Evolutionary conservation across 140 eudicot genomes (phyloP).

Genomic region (Cichorium intybus): DNA sequence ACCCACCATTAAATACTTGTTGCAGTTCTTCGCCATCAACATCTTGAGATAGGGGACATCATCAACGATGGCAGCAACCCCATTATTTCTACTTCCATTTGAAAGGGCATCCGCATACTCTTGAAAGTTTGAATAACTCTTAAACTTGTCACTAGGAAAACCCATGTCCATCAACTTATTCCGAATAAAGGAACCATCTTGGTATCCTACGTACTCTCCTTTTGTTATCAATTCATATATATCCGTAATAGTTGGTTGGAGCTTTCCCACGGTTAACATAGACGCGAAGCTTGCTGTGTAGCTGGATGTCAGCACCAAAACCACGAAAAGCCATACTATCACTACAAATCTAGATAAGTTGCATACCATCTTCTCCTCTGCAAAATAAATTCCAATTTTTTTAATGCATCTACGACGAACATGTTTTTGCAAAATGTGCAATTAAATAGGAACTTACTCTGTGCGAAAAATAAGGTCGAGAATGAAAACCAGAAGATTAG

Average conservation of each 20-base stretch:
- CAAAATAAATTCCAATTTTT: neutral
- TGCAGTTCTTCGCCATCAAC: constrained; percentile 31
- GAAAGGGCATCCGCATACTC: constrained; percentile 28
- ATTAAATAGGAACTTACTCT: constrained; percentile 28
- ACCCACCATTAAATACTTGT: constrained; percentile 32
- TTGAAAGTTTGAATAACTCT: constrained; percentile 9
- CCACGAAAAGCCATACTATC: constrained; percentile 44
- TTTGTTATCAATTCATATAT: constrained; percentile 25
- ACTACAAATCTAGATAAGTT: constrained; percentile 33
- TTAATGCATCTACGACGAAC: too few relatives aligned
- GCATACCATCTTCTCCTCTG: constrained; percentile 34
- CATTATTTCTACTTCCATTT: constrained; percentile 38
- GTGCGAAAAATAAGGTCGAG: constrained; percentile 45
- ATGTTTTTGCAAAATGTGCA: too few relatives aligned
- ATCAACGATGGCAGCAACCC: constrained; percentile 38
- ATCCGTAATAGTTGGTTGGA: constrained; percentile 29
- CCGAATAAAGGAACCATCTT: constrained; percentile 36
- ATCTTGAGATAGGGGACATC: constrained; percentile 31
- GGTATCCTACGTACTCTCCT: constrained; percentile 33
- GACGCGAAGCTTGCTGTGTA: constrained; percentile 54
- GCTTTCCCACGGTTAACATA: constrained; percentile 32
- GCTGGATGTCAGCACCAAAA: constrained; percentile 30
- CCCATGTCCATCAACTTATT: constrained; percentile 19
- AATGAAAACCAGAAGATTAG: constrained; percentile 42
- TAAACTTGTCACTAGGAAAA: constrained; percentile 21